Evolutionary conservation across 129 eudicot species (phyloP), one percentile per base, ranked within the genome.

Genomic region (Lactuca saligna): DNA sequence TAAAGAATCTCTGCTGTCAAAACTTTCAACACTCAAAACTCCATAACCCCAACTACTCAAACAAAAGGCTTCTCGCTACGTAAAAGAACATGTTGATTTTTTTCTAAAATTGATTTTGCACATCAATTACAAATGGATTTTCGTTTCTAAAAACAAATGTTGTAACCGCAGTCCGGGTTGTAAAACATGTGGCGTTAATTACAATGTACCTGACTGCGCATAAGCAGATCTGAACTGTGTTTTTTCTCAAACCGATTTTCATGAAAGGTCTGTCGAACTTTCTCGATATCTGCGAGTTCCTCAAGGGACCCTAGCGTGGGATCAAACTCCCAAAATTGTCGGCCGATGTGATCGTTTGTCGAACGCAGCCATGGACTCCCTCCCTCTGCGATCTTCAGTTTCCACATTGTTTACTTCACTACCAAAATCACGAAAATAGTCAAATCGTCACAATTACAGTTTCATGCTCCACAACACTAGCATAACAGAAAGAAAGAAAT

Each of bases 301-400:
- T 81, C 91, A 4, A 87, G 76, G 1, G 97, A 84, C 17, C 87
- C 91, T 31, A 68, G 66, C 20, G 55, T 74, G 14, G 95, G 88
- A 82, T 90, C 97, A 72, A 84, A 90, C 81, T 90, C 97, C 97
- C 97, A 90, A 65, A 78, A 10, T 57, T 90, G 95, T 65, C 97
- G 82, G 59, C 97, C 97, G 38, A 82, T 72, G 70, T 90, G 97
- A 50, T 75, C 82, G 78, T 90, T 90, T 3, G 61, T 35, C 20
- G 89, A 66, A 31, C 97, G 85, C 73, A 90, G 79, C 95, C 97
- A 90, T 15, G 97, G 95, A 65, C 77, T 81, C 35, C 74, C 82
- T 65, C 95, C 97, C 55, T 87, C 89, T 11, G 84, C 89, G 63
- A 87, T 34, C 79, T 87, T 90, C 68, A 90, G 71, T 75, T 82